A percentile compares a stretch with the other conserved stretches of the same genome.
These are phyloP conservation scores for Gynandropsis gynandra DNA, from an alignment of 345 rosid species.

Conservation along the genomic window DNA sequence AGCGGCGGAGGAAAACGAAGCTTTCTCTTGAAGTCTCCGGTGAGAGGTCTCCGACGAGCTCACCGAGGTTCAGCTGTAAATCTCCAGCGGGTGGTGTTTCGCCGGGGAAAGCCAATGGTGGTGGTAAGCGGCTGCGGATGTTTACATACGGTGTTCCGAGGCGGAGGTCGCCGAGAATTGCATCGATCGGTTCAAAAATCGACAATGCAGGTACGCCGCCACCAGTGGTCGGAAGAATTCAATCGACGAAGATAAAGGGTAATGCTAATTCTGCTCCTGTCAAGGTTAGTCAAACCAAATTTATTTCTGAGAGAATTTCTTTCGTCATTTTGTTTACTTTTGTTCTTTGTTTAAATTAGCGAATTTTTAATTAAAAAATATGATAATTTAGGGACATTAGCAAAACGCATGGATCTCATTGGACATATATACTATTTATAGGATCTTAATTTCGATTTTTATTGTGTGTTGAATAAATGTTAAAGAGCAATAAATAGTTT, in stretches of 20 bases:
- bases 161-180: conserved; percentile 27
- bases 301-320: background rate
- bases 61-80: conserved; percentile 18
- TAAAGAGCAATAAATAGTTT: no score
- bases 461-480: no score
- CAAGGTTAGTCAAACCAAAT: conserved; percentile 7
- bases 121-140: conserved; percentile 4
- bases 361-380: no score
- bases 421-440: no score
- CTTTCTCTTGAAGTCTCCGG: conserved; percentile 1
- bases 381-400: no score
- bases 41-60: conserved; percentile 19
- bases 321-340: background rate
- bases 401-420: no score
- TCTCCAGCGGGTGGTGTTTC: conserved; percentile 6
- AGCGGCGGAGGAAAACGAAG: background rate
- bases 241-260: conserved; percentile 2
- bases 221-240: conserved; percentile 12
- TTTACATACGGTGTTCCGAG: conserved; percentile 4
- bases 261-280: background rate
- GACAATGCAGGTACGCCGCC: conserved; percentile 15
- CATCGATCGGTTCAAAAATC: background rate
- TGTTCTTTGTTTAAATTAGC: no score
- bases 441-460: no score
- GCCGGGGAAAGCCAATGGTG: background rate